Conservation (phyloP, 2,329 filamentous ascomycete species). For the Tetracladium maxilliforme region DNA sequence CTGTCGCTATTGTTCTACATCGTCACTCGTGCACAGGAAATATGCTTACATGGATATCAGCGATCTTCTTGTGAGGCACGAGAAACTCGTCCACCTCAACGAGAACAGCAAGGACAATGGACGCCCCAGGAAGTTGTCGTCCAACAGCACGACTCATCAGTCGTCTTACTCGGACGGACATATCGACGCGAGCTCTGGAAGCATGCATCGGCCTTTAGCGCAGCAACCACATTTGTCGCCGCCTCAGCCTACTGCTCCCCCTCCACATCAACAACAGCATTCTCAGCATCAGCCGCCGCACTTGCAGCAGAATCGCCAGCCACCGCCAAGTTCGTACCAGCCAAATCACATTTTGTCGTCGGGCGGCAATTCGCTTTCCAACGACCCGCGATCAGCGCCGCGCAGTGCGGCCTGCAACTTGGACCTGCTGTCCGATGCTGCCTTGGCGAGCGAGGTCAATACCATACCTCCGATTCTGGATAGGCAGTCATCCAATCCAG, state of each 20-base stretch:
- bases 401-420: slow-evolving; percentile 33
- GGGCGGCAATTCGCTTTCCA: too few relatives aligned
- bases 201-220: too few relatives aligned
- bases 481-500: not conserved
- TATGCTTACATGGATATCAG: slow-evolving; percentile 35
- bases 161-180: slow-evolving; percentile 6
- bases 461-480: slow-evolving; percentile 1
- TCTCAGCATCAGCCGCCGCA: too few relatives aligned
- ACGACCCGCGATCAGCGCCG: slow-evolving; percentile 1
- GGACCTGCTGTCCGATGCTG: slow-evolving; percentile 28
- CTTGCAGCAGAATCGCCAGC: too few relatives aligned
- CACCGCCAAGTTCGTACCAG: too few relatives aligned
- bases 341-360: too few relatives aligned
- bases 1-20: too few relatives aligned
- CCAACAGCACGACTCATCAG: slow-evolving; percentile 1
- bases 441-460: not conserved
- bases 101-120: slow-evolving; percentile 28
- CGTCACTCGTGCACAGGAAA: slow-evolving; percentile 11
- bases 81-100: slow-evolving; percentile 4
- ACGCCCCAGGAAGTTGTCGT: not conserved
- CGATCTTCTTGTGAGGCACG: slow-evolving; percentile 8
- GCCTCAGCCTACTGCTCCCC: not conserved
- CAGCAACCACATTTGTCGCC: not conserved
- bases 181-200: not conserved
- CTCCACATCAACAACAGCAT: not conserved